Evolutionary conservation across 106 monocot genomes (phyloP).

Genomic region (Cymbidium sinense): DNA sequence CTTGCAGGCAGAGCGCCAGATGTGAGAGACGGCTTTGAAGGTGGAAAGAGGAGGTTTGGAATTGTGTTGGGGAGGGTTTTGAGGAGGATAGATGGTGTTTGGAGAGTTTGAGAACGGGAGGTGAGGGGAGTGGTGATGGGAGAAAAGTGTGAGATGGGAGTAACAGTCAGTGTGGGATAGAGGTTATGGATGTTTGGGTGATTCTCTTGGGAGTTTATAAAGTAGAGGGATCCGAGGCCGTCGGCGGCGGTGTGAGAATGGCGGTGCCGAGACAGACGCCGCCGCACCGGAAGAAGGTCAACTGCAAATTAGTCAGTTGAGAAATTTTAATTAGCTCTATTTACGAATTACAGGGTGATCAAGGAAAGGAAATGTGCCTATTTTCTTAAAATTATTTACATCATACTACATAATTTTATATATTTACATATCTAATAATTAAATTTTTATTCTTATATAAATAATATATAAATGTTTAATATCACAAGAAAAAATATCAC

Average conservation of each 20-base stretch:
- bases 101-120: slow-evolving; percentile 32
- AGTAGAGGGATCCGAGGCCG: slow-evolving; percentile 35
- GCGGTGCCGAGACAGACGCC: slow-evolving; percentile 43
- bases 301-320: slow-evolving; percentile 13
- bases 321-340: too few relatives aligned
- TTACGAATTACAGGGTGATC: too few relatives aligned
- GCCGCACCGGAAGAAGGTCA: slow-evolving; percentile 61
- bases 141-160: background rate
- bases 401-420: too few relatives aligned
- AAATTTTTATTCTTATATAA: too few relatives aligned
- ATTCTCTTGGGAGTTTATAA: slow-evolving; percentile 52
- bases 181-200: slow-evolving; percentile 22
- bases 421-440: too few relatives aligned
- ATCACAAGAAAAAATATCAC: too few relatives aligned
- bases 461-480: too few relatives aligned
- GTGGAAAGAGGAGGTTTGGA: slow-evolving; percentile 12
- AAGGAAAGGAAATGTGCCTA: background rate
- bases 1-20: slow-evolving; percentile 51
- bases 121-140: background rate
- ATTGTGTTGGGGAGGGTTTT: slow-evolving; percentile 6
- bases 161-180: slow-evolving; percentile 33
- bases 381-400: too few relatives aligned
- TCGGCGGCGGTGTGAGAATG: slow-evolving; percentile 39
- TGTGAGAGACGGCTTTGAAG: slow-evolving; percentile 35
- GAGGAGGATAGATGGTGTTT: slow-evolving; percentile 27